Evolutionary conservation across 257 asterid genomes (phyloP), one percentile per base, ranked within the genome.

Genomic region (Gentiana straminea): DNA sequence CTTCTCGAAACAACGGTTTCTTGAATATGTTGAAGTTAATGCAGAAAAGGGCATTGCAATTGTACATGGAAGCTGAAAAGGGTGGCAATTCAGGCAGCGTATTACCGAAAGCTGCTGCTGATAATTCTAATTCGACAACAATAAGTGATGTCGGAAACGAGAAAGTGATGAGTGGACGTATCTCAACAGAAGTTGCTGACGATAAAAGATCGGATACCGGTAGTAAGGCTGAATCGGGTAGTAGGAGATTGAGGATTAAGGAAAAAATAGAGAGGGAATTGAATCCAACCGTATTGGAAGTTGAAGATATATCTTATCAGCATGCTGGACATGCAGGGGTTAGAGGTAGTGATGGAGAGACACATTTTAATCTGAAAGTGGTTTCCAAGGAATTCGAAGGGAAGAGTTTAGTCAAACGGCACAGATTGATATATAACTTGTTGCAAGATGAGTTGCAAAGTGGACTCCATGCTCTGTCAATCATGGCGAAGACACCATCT

Each of bases 341-440:
- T 60, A 66, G 66, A 72, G 94, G 93, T 8, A 83, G 86, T 45
- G 84, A 78, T 37, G 93, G 88, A 32, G 97, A 89, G 79, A 86
- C 95, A 0, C 97, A 89, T 71, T 84, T 86, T 63, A 89, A 89
- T 71, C 74, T 86, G 15, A 80, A 70, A 46, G 88, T 86, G 64
- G 77, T 89, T 63, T 84, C 90, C 2, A 65, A 73, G 38, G 86
- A 80, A 66, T 89, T 89, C 63, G 93, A 78, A 70, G 94, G 89
- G 59, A 90, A 90, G 79, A 90, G 96, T 74, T 70, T 90, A 82
- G 91, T 90, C 61, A 86, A 90, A 77, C 84, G 97, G 82, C 96
- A 89, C 67, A 75, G 94, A 54, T 50, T 84, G 81, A 70, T 86
- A 64, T 84, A 86, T 65, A 70, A 67, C 60, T 72, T 86, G 70